Base-by-base conservation (phyloP, 768 basidiomycete genomes). In the Naganishia antarctica region DNA sequence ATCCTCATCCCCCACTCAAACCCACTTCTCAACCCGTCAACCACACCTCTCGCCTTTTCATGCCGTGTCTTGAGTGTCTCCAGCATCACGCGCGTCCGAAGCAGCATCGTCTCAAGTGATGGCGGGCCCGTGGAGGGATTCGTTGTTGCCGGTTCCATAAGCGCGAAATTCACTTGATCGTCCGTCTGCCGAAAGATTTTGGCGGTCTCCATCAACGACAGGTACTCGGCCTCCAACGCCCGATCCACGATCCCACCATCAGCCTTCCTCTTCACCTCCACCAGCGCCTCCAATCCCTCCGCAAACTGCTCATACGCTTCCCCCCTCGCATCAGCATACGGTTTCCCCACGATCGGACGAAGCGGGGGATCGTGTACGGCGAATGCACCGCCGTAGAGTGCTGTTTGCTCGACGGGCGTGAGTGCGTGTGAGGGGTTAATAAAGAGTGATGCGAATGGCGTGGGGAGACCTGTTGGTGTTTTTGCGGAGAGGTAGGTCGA, bases 371-470 rank as follows among this genome's bases (percentile, higher is more conserved):
- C 53, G 26, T 57, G 53, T 12, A 40, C 34, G 8, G 53, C 53
- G 53, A 37, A 37, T 23, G 31, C n/a, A 1, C 53, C 53, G n/a
- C 53, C 53, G 53, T 57, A 57, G n/a, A 57, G n/a, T 40, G 53
- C 53, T 23, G 53, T 57, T 57, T 57, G 53, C 5, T 57, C 53
- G 9, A 21, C n/a, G 15, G 31, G 53, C 9, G 53, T 31, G 21
- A 64, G 43, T 12, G 63, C 51, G 29, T 53, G 63, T 5, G 63
- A 53, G 2, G 63, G 51, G 15, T 53, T 50, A 25, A 63, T 34
- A 51, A 64, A 45, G 6, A 58, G 63, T 16, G 50, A 21, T 6
- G 57, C 37, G 29, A 58, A 49, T 41, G 61, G 60, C 28, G 44
- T 11, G 6, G 45, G 16, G 8, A 44, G 26, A 29, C 18, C 15